Percentiles rank a stretch among this genome's conserved stretches.
Evolutionary conservation across 345 rosid species (phyloP).

Genomic region (Syzygium aromaticum): DNA sequence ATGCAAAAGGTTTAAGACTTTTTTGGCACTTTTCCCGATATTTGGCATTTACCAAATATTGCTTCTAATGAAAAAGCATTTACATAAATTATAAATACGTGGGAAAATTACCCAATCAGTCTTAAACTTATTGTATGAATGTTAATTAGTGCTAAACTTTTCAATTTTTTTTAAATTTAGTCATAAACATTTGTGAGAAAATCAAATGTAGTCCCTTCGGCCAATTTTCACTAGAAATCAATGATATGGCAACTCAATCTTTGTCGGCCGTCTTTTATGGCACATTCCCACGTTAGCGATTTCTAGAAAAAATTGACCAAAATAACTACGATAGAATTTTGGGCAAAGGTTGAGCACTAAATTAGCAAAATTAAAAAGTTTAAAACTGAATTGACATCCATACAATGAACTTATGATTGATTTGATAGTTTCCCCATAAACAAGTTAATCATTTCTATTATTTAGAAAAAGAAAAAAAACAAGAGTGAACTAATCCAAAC

Average conservation of each 20-base stretch:
- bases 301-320: neutral
- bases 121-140: no score
- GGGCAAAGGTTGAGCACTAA: rapidly evolving
- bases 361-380: neutral
- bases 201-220: no score
- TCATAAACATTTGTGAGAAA: no score
- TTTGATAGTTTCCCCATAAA: neutral
- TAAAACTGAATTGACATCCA: neutral
- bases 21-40: no score
- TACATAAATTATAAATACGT: no score
- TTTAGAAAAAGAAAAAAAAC: neutral
- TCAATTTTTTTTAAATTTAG: no score
- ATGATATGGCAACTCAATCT: neutral
- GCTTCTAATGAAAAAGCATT: no score
- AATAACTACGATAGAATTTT: neutral
- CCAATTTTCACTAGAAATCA: neutral
- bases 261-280: neutral
- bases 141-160: no score
- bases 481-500: neutral
- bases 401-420: rapidly evolving
- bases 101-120: no score
- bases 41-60: rapidly evolving
- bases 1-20: no score
- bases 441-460: neutral
- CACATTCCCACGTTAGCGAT: neutral